phyloP scores from a whole-genome alignment of 2,329 filamentous ascomycete species.

The Alternaria sp. region DNA sequence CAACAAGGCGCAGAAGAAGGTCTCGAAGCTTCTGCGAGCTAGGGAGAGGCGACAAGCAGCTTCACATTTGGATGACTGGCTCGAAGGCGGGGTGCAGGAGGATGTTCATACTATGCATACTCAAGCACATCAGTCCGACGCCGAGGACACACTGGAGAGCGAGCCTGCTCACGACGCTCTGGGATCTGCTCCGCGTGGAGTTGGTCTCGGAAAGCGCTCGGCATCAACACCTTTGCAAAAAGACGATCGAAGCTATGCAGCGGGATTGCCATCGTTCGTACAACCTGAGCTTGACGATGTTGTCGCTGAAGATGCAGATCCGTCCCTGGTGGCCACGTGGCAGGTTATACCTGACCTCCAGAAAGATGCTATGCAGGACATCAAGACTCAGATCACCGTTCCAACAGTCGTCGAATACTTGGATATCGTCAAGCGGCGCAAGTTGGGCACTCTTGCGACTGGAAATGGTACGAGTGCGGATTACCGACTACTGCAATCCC shows the following conservation, averaged over 20 bases:
- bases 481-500: neutral
- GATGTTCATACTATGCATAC: neutral
- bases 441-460: neutral
- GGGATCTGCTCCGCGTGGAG: neutral
- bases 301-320: neutral
- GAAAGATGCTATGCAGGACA: neutral
- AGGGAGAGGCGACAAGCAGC: neutral
- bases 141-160: neutral
- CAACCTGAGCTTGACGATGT: too few relatives aligned
- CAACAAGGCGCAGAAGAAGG: neutral
- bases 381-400: neutral
- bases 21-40: neutral
- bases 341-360: neutral
- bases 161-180: neutral
- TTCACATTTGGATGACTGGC: neutral
- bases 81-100: neutral
- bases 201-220: neutral
- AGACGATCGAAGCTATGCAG: neutral
- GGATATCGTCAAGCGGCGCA: neutral
- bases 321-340: neutral
- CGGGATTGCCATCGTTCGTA: accelerated
- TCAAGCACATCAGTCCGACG: neutral
- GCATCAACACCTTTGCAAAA: neutral
- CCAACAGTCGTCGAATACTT: neutral
- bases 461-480: neutral